Evolutionary conservation across 805 yeast genomes (phyloP).

Genomic region (Ogataea henricii): DNA sequence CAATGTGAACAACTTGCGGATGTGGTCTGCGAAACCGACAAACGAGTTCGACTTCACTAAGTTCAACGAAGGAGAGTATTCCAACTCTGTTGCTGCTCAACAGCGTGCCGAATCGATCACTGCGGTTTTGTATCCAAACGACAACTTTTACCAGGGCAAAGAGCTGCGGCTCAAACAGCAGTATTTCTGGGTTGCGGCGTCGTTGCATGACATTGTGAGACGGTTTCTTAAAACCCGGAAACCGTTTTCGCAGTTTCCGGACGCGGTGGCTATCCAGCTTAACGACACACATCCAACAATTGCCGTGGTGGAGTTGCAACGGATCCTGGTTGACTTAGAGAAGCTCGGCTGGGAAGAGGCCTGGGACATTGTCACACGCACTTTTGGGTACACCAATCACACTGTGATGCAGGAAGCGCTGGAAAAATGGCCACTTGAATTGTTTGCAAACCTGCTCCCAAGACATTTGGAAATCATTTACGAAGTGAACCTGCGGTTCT

Average conservation of each 20-base stretch:
- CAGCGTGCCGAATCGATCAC: slow-evolving; percentile 91
- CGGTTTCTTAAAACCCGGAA: slow-evolving; percentile 78
- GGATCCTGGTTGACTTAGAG: slow-evolving; percentile 84
- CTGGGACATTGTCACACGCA: slow-evolving; percentile 77
- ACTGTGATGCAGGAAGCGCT: slow-evolving; percentile 94
- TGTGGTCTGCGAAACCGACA: slow-evolving; percentile 90
- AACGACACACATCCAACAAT: slow-evolving; percentile 95
- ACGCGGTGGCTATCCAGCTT: slow-evolving; percentile 86
- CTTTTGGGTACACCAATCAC: slow-evolving; percentile 92
- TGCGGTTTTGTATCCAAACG: slow-evolving; percentile 91
- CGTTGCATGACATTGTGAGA: slow-evolving; percentile 86
- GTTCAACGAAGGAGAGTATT: slow-evolving; percentile 89
- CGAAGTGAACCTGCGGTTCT: slow-evolving; percentile 77
- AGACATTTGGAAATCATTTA: slow-evolving; percentile 90
- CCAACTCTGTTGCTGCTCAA: slow-evolving; percentile 78
- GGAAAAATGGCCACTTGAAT: slow-evolving; percentile 92
- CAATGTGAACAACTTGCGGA: slow-evolving; percentile 83
- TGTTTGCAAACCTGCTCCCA: slow-evolving; percentile 78
- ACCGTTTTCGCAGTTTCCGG: slow-evolving; percentile 83
- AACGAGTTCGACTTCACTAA: slow-evolving; percentile 88
- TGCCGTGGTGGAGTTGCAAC: slow-evolving; percentile 86
- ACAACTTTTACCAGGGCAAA: slow-evolving; percentile 88
- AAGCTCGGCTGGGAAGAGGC: slow-evolving; percentile 80
- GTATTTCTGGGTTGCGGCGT: slow-evolving; percentile 96
- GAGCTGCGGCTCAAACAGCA: slow-evolving; percentile 92